A percentile compares a stretch with the other conserved stretches of the same genome.
Evolutionary conservation across 1,284 basidiomycete genomes (phyloP).

Genomic region (Fomitopsis betulina): DNA sequence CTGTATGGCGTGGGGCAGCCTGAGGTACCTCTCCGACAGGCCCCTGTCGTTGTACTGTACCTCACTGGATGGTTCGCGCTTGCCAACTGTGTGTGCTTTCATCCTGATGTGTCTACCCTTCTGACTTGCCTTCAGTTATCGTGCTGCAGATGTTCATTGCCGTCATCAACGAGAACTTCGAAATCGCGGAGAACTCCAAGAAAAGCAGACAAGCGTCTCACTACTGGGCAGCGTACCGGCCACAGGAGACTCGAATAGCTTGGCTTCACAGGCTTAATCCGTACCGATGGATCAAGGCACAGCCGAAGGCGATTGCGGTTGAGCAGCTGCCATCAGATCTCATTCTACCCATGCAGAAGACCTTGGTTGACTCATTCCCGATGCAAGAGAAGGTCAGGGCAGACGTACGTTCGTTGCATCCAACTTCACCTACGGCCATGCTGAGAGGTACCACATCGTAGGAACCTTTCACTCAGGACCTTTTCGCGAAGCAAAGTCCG

Average conservation of each 20-base stretch:
- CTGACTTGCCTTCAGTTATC: constrained; percentile 59
- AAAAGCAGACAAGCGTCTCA: constrained; percentile 75
- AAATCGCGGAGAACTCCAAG: constrained; percentile 90
- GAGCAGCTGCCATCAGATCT: constrained; percentile 69
- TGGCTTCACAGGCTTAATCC: constrained; percentile 87
- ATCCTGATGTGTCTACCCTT: not conserved
- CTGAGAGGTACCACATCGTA: constrained; percentile 1
- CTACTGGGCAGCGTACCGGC: constrained; percentile 57
- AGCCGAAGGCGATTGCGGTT: constrained; percentile 70
- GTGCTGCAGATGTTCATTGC: constrained; percentile 98
- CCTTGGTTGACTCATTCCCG: constrained; percentile 60
- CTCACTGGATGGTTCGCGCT: constrained; percentile 88
- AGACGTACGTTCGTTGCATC: constrained; percentile 2
- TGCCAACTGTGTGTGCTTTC: constrained; percentile 71
- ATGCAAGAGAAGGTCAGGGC: constrained; percentile 29
- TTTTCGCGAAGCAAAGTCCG: constrained; percentile 44
- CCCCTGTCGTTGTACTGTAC: constrained; percentile 73
- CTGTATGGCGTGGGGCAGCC: constrained; percentile 70
- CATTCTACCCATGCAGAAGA: constrained; percentile 74
- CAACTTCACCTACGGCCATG: not conserved
- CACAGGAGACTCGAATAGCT: constrained; percentile 45
- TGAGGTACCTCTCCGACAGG: constrained; percentile 68
- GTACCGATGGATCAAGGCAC: constrained; percentile 76
- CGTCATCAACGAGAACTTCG: constrained; percentile 97
- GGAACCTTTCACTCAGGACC: constrained; percentile 10